phyloP scores from a whole-genome alignment of 106 monocot genomes.

The Allium fistulosum region DNA sequence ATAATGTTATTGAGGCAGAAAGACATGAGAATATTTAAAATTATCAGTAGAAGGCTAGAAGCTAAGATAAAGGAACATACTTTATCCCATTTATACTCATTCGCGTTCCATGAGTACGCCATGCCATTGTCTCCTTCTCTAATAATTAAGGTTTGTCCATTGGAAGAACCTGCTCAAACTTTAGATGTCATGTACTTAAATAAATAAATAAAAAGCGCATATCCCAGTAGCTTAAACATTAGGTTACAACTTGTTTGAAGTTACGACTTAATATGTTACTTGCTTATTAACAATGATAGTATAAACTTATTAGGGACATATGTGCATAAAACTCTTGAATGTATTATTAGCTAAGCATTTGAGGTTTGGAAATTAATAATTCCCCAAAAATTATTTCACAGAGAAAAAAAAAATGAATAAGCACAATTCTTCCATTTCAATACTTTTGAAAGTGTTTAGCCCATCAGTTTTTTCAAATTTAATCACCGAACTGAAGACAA shows the following conservation, averaged over 20 bases:
- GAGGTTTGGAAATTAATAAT: too few relatives aligned
- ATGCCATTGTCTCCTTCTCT: slow-evolving; percentile 97
- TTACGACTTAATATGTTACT: neutral
- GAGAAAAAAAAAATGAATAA: too few relatives aligned
- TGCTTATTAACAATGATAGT: neutral
- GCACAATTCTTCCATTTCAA: too few relatives aligned
- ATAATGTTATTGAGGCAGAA: neutral
- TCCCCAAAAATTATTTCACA: too few relatives aligned
- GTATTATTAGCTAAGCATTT: too few relatives aligned
- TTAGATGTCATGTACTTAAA: neutral
- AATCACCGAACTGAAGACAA: too few relatives aligned
- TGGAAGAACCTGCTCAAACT: slow-evolving; percentile 39
- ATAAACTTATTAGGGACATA: too few relatives aligned
- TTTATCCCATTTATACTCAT: slow-evolving; percentile 82
- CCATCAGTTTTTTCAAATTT: too few relatives aligned
- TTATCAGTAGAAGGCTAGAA: too few relatives aligned
- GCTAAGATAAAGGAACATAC: slow-evolving; percentile 21
- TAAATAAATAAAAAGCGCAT: neutral
- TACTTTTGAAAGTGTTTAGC: too few relatives aligned
- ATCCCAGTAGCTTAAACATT: neutral
- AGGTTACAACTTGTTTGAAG: neutral
- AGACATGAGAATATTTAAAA: neutral
- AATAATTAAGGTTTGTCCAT: slow-evolving; percentile 82
- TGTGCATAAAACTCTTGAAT: too few relatives aligned
- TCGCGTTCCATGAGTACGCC: slow-evolving; percentile 92